Conservation (phyloP, 148 eudicot genomes). For the Rhododendron mucronatum region DNA sequence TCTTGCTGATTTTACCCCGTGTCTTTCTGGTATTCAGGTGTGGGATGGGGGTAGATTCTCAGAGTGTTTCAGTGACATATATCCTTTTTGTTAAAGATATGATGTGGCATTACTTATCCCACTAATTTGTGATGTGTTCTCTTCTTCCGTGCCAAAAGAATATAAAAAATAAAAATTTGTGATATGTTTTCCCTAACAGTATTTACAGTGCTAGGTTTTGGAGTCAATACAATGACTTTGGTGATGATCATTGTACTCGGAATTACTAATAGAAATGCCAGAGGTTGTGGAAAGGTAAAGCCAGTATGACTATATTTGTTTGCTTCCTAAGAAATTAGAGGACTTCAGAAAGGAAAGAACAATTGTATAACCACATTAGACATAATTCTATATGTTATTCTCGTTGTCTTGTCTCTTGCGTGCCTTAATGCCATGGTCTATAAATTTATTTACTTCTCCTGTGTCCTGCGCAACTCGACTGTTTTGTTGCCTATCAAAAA, state of each 20-base stretch:
- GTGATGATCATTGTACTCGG: conserved; percentile 33
- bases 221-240: conserved; percentile 44
- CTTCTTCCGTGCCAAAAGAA: no score
- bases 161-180: neutral
- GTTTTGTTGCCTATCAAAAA: neutral
- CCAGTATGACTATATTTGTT: neutral
- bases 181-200: conserved; percentile 25
- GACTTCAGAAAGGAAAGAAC: neutral
- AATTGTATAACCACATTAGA: neutral
- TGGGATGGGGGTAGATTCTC: conserved; percentile 61
- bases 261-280: conserved; percentile 20
- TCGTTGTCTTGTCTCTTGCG: neutral
- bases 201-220: conserved; percentile 53
- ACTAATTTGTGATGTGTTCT: neutral
- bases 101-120: neutral
- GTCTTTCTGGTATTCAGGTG: conserved; percentile 36
- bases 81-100: conserved; percentile 40
- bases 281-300: conserved; percentile 34
- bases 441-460: neutral
- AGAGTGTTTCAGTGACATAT: conserved; percentile 59
- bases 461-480: neutral
- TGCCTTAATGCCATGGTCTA: neutral
- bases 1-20: neutral
- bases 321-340: neutral
- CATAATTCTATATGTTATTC: neutral